Base-by-base conservation (phyloP, 805 yeast species). In the Clavispora phyllophila region DNA sequence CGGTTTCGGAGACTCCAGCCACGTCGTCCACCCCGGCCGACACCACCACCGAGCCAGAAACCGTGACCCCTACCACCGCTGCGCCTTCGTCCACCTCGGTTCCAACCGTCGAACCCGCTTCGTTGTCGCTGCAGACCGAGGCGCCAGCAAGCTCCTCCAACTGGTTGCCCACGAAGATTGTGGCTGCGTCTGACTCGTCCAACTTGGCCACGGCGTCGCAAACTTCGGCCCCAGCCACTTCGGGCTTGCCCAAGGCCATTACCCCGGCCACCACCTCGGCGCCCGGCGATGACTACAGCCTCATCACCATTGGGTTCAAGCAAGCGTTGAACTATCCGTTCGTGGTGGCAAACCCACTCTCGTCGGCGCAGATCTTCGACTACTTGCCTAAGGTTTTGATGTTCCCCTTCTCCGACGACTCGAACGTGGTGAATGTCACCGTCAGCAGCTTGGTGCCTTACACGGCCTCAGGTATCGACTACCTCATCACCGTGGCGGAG, bases 401-500 rank as follows among this genome's bases (percentile, higher is more conserved):
- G 1, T 75, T 64, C 55, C 90, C 96, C 43, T 82, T 87, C 52
- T 59, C 66, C 12, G 54, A 60, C 33, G 28, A 38, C 10, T 40
- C 55, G 9, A 39, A 49, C 5, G 44, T 46, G n/a, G 55, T 51
- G 29, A 57, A 75, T 5, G 76, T 87, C 18, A 60, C 79, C 8
- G 87, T 90, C 50, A 66, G 70, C 45, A 78, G 82, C 60, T 73
- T 91, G 53, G 81, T 83, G 46, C 98, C 98, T 29, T 85, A 81
- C 58, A 73, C 81, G 14, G 75, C 87, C 2, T 44, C 50, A 12
- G 72, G 67, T 24, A 56, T 68, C 43, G 50, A 62, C 36, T 91
- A 87, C 62, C 76, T 88, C 46, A 87, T 87, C 42, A 85, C 97
- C 0, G 86, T 90, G 47, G 98, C 97, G 6, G 84, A 84, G 60